Conservation (phyloP, 345 rosid species). For the Camelina neglecta region DNA sequence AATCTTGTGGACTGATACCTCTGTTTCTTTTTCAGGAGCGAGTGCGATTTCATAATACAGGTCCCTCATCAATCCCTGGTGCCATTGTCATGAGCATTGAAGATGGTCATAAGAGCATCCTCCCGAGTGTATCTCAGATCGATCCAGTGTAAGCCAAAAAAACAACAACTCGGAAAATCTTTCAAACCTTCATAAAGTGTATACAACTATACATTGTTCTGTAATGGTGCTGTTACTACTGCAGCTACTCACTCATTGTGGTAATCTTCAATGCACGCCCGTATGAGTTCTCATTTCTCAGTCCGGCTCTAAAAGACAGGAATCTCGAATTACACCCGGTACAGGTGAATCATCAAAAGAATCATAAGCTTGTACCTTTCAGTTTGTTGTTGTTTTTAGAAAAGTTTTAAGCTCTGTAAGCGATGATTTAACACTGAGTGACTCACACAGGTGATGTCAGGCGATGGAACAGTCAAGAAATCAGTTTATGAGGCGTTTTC, state of each 20-base stretch:
- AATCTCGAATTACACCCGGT: slow-evolving; percentile 72
- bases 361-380: slow-evolving; percentile 3
- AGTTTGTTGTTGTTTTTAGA: not conserved
- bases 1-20: not conserved
- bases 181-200: slow-evolving; percentile 3
- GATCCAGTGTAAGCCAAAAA: slow-evolving; percentile 67
- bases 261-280: slow-evolving; percentile 77
- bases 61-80: slow-evolving; percentile 75
- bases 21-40: slow-evolving; percentile 53
- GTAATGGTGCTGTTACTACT: slow-evolving; percentile 23
- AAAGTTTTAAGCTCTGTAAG: not conserved
- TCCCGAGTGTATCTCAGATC: slow-evolving; percentile 65
- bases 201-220: not conserved
- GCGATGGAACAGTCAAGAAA: slow-evolving; percentile 62
- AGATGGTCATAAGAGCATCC: slow-evolving; percentile 68
- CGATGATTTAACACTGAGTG: slow-evolving; percentile 6
- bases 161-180: slow-evolving; percentile 2
- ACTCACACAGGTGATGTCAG: slow-evolving; percentile 57
- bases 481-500: slow-evolving; percentile 65
- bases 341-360: slow-evolving; percentile 53
- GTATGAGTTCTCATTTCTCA: slow-evolving; percentile 55
- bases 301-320: slow-evolving; percentile 53
- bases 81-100: slow-evolving; percentile 88
- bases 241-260: slow-evolving; percentile 71
- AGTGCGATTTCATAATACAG: slow-evolving; percentile 75